A percentile compares a stretch with the other conserved stretches of the same genome.
These are phyloP conservation scores for Novymonas esmeraldas DNA, from an alignment of 208 protist species.

Conservation along the genomic window DNA sequence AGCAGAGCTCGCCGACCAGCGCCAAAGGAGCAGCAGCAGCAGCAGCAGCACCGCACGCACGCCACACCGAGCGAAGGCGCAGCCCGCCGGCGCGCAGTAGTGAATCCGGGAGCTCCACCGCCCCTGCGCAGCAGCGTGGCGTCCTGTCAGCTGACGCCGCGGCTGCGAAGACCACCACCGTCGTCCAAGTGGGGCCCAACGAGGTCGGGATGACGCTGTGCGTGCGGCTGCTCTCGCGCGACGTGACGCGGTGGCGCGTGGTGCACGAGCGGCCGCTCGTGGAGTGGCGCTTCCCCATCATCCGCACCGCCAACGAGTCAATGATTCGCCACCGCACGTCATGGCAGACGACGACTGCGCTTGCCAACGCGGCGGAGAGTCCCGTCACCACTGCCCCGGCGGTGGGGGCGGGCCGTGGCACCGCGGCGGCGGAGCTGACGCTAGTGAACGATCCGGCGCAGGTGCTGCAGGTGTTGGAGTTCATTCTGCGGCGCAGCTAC, in stretches of 20 bases:
- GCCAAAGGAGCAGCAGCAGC: neutral
- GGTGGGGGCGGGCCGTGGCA: neutral
- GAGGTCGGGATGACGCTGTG: slow-evolving; percentile 47
- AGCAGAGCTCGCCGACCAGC: slow-evolving; percentile 6
- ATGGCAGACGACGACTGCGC: slow-evolving; percentile 1
- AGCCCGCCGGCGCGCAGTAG: neutral
- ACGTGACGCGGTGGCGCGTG: slow-evolving; percentile 33
- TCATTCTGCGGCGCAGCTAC: slow-evolving; percentile 69
- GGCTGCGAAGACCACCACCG: neutral
- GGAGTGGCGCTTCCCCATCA: slow-evolving; percentile 44
- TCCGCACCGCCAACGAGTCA: slow-evolving; percentile 32
- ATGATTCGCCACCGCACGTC: slow-evolving; percentile 12
- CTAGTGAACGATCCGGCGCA: slow-evolving; percentile 66
- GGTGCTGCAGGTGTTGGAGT: slow-evolving; percentile 67
- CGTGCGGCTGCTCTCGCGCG: slow-evolving; percentile 31
- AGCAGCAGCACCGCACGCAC: neutral
- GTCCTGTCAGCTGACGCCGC: neutral
- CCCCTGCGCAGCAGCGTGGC: neutral
- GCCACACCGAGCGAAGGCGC: neutral
- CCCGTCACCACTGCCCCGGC: neutral
- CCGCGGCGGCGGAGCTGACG: slow-evolving; percentile 29
- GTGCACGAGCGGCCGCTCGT: slow-evolving; percentile 36
- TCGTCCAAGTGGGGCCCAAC: slow-evolving; percentile 7
- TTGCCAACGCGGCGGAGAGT: neutral
- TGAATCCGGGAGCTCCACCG: neutral